Evolutionary conservation across 306 rosid genomes (phyloP), one percentile per base, ranked within the genome.

Genomic region (Gleditsia sinensis): DNA sequence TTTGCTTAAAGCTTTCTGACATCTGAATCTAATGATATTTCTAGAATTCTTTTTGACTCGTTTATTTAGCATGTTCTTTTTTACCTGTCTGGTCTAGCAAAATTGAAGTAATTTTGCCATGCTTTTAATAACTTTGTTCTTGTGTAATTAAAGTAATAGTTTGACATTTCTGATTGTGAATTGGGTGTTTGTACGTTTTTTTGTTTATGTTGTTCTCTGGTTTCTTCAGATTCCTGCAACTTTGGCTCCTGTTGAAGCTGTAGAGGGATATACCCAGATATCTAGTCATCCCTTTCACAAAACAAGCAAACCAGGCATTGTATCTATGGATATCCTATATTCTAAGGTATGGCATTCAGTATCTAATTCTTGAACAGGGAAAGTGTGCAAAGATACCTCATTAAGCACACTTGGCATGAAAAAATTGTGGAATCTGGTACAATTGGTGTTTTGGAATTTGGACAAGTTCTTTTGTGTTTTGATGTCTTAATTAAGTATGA

Each of bases 251-350:
- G 48, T 87, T 87, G 98, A 90, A 17, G 91, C 85, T 74, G 3
- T 95, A 54, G 99, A 88, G 83, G 81, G 88, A 67, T 95, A 90
- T 77, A 95, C 97, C 37, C 99, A 92, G 80, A 95, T 92, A 80
- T 92, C 99, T 69, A 95, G 99, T 64, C 99, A 95, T 36, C 99
- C 99, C 60, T 87, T 95, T 66, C 96, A 95, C 80, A 95, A 90
- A 86, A 95, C 99, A 14, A 95, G 64, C 92, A 95, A 92, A 81
- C 99, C 96, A 42, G 99, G 99, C 60, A 87, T 95, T 83, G 55
- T 65, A 75, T 88, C 93, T 63, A 82, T 95, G 65, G 99, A 95
- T 77, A 83, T 95, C 72, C 87, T 87, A 75, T 57, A 78, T 69
- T 75, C 86, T 30, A 95, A 92, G 99, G 99, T 92, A 67, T 34